Percentiles rank a stretch among this genome's conserved stretches.
phyloP scores from a whole-genome alignment of 2,329 filamentous ascomycete species.

The Ophiocordyceps camponoti-rufipedis region DNA sequence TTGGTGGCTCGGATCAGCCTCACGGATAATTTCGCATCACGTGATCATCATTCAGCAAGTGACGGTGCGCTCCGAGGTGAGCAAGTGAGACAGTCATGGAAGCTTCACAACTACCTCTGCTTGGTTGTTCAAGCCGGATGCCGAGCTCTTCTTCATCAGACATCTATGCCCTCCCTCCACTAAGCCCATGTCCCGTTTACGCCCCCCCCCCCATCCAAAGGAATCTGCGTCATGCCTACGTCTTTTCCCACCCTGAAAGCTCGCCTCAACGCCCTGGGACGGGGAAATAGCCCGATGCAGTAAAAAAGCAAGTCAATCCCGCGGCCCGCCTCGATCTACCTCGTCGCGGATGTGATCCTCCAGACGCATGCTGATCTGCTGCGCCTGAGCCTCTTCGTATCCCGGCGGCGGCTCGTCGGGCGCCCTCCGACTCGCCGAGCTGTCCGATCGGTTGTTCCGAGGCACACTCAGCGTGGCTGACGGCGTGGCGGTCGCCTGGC shows the following conservation, averaged over 20 bases:
- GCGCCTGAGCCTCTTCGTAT: slow-evolving; percentile 81
- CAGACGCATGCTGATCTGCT: slow-evolving; percentile 36
- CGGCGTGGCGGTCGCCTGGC: slow-evolving; percentile 10
- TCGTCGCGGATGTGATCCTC: slow-evolving; percentile 60
- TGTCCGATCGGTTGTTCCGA: slow-evolving; percentile 14
- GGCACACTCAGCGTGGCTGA: slow-evolving; percentile 8
- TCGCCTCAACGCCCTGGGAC: not conserved
- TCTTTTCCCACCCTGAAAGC: not conserved
- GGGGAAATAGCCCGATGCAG: too few species aligned
- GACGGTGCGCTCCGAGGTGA: too few species aligned
- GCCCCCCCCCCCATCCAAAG: not conserved
- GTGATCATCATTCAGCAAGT: not conserved
- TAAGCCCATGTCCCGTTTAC: too few species aligned
- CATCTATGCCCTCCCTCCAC: too few species aligned
- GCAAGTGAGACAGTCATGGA: too few species aligned
- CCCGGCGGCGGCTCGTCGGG: slow-evolving; percentile 69
- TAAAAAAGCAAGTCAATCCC: not conserved
- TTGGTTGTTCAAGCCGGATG: too few species aligned
- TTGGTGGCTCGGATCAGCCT: slow-evolving; percentile 15
- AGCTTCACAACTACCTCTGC: too few species aligned
- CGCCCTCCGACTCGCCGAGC: slow-evolving; percentile 20
- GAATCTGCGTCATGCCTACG: not conserved
- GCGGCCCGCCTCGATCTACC: slow-evolving; percentile 36
- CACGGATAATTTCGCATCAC: not conserved
- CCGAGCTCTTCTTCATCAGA: too few species aligned